phyloP scores from a whole-genome alignment of 2,329 filamentous ascomycete genomes.

The Cadophora luteo-olivacea region DNA sequence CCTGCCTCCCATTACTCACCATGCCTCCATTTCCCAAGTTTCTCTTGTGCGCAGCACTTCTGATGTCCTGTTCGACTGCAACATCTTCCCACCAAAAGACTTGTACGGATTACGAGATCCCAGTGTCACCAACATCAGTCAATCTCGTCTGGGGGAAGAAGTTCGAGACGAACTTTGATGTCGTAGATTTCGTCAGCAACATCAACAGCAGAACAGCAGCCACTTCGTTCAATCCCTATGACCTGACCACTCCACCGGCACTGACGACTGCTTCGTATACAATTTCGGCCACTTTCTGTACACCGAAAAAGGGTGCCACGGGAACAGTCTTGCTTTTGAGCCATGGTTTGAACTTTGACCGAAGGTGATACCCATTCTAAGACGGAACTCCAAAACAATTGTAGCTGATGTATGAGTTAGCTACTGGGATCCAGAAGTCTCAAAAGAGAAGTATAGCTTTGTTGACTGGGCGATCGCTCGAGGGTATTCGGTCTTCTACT shows the following conservation, averaged over 20 bases:
- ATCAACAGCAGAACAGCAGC: slow-evolving; percentile 13
- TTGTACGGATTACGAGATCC: slow-evolving; percentile 15
- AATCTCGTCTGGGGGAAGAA: slow-evolving; percentile 11
- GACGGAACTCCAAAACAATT: neutral
- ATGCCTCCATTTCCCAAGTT: neutral
- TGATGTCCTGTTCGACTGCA: too few relatives aligned
- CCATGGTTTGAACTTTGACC: slow-evolving; percentile 11
- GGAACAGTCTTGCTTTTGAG: neutral
- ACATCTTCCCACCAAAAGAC: neutral
- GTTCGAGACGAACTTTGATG: slow-evolving; percentile 8
- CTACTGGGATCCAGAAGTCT: slow-evolving; percentile 45
- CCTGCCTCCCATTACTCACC: neutral
- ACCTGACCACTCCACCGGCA: neutral
- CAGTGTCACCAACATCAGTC: slow-evolving; percentile 8
- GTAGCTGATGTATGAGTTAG: neutral
- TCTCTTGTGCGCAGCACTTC: neutral
- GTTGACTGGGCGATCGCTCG: slow-evolving; percentile 42
- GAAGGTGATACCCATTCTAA: neutral
- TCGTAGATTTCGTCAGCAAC: slow-evolving; percentile 10
- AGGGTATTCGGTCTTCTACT: slow-evolving; percentile 46
- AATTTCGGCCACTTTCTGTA: neutral
- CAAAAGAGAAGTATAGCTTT: slow-evolving; percentile 45
- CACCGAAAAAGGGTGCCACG: neutral
- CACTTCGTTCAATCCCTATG: slow-evolving; percentile 1
- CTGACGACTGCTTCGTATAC: slow-evolving; percentile 1